phyloP scores from a whole-genome alignment of 2,329 filamentous ascomycete genomes.

The Aspergillus niger region DNA sequence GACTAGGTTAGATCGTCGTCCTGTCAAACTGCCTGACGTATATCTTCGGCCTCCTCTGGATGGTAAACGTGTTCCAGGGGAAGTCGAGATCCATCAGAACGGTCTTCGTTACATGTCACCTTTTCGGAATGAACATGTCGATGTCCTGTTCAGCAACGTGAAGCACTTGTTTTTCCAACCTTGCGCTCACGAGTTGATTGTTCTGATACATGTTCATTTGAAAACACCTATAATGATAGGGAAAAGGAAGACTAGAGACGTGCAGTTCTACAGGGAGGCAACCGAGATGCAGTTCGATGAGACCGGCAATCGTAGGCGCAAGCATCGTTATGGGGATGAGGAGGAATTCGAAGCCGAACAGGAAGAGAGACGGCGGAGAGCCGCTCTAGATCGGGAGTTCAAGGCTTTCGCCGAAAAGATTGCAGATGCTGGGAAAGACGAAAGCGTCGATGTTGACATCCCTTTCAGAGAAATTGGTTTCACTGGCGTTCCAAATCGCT shows the following conservation, averaged over 20 bases:
- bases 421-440: constrained; percentile 87
- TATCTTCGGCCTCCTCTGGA: constrained; percentile 95
- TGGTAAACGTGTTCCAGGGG: constrained; percentile 92
- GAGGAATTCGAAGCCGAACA: constrained; percentile 99
- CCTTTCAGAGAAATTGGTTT: constrained; percentile 96
- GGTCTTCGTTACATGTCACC: constrained; percentile 93
- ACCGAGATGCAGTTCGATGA: constrained; percentile 99
- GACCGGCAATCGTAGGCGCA: constrained; percentile 95
- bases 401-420: constrained; percentile 97
- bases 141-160: constrained; percentile 96
- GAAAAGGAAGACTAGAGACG: constrained; percentile 98
- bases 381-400: constrained; percentile 93
- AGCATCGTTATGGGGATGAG: constrained; percentile 96
- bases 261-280: constrained; percentile 96
- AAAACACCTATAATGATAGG: constrained; percentile 98
- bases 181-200: constrained; percentile 92
- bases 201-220: constrained; percentile 96
- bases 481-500: constrained; percentile 92
- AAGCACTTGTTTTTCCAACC: constrained; percentile 99
- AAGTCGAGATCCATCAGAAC: constrained; percentile 97
- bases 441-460: constrained; percentile 91
- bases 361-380: constrained; percentile 86
- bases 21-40: constrained; percentile 86
- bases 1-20: constrained; percentile 73
- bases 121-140: constrained; percentile 79